Percentiles rank a stretch among this genome's conserved stretches.
These are phyloP conservation scores for Brassica nigra DNA, from an alignment of 345 rosid species.

Conservation along the genomic window DNA sequence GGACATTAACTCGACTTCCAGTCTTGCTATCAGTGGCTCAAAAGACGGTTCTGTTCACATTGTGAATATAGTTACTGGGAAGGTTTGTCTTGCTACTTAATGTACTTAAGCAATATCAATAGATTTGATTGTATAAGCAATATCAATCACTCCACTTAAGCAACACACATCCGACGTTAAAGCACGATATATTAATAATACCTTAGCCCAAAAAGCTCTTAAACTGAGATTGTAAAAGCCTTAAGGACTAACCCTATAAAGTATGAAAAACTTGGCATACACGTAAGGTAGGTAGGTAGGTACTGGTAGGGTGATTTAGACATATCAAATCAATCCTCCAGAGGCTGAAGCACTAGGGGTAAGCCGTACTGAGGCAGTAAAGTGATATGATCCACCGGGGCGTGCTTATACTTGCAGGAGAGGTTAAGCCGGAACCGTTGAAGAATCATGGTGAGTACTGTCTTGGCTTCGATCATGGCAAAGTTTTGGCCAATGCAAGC, in stretches of 20 bases:
- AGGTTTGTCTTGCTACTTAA: slow-evolving; percentile 47
- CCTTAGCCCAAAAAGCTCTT: too few species aligned
- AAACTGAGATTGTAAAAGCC: too few species aligned
- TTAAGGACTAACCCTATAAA: too few species aligned
- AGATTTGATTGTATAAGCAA: too few species aligned
- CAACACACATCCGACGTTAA: too few species aligned
- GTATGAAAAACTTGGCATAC: too few species aligned
- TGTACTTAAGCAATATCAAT: too few species aligned
- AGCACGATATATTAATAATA: too few species aligned
- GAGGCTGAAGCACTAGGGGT: slow-evolving; percentile 42
- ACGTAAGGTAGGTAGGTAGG: too few species aligned
- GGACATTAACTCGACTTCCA: slow-evolving; percentile 74
- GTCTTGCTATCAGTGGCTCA: slow-evolving; percentile 79
- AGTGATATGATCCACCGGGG: slow-evolving; percentile 42
- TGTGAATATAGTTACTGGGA: slow-evolving; percentile 78
- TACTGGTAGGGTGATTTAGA: too few species aligned
- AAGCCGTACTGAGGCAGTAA: slow-evolving; percentile 44
- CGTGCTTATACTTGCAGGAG: slow-evolving; percentile 48
- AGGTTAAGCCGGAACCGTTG: slow-evolving; percentile 44
- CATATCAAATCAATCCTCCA: not conserved
- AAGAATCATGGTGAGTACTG: slow-evolving; percentile 48
- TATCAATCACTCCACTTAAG: too few species aligned
- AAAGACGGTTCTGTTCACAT: slow-evolving; percentile 72
- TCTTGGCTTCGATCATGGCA: slow-evolving; percentile 29
- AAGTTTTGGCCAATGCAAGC: slow-evolving; percentile 65